Conservation (phyloP, 1,284 basidiomycete species). For the Ceratobasidium sp. region DNA sequence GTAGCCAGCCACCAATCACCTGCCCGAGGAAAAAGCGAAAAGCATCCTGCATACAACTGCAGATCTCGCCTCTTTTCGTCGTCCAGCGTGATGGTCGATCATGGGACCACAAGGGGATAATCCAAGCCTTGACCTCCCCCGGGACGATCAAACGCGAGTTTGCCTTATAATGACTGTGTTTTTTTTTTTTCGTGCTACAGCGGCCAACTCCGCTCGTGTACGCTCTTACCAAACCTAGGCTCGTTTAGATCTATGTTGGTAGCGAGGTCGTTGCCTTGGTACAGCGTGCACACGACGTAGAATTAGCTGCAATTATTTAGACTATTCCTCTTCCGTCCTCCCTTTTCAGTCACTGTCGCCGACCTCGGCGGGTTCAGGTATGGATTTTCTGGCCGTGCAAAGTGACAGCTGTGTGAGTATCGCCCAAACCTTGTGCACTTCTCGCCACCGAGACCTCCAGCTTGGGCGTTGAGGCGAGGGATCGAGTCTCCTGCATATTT, state of each 20-base stretch:
- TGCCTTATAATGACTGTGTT: no score
- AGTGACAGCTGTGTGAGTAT: neutral
- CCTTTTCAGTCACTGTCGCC: neutral
- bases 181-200: no score
- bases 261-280: neutral
- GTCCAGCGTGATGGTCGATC: conserved; percentile 2
- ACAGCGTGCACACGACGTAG: neutral
- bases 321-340: neutral
- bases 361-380: conserved; percentile 1
- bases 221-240: no score
- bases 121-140: neutral
- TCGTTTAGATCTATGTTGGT: no score
- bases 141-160: conserved; percentile 1
- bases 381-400: neutral
- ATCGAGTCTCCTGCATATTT: neutral
- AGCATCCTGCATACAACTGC: neutral
- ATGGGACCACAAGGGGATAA: neutral
- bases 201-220: conserved; percentile 12
- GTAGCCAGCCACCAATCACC: neutral
- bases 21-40: conserved; percentile 3
- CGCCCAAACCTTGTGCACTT: neutral
- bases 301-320: neutral
- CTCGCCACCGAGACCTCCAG: neutral
- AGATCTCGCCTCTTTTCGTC: conserved; percentile 3
- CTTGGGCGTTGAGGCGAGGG: neutral